phyloP scores from a whole-genome alignment of 2,329 filamentous ascomycete genomes.

The Daldinia sp. region DNA sequence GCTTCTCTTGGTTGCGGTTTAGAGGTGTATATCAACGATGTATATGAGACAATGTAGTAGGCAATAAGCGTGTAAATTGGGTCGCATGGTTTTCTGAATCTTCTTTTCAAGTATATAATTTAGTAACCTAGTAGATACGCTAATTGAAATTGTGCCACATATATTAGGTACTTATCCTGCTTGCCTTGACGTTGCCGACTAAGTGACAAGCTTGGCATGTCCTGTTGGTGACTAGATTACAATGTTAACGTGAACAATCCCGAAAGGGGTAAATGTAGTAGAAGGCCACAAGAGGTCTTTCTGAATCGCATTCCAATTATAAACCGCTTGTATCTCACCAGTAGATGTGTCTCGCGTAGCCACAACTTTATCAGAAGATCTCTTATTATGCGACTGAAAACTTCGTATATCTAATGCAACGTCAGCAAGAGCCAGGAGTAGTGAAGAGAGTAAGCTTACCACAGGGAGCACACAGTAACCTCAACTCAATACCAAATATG shows the following conservation, averaged over 20 bases:
- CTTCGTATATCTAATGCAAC: neutral
- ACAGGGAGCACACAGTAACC: neutral
- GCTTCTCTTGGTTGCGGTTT: neutral
- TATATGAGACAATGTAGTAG: neutral
- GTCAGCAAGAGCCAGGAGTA: neutral
- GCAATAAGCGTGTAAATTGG: neutral
- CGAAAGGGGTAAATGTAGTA: neutral
- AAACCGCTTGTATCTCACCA: neutral
- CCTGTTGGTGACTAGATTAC: constrained; percentile 2
- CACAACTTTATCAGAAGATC: neutral
- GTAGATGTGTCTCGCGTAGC: neutral
- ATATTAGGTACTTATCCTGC: neutral
- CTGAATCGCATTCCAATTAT: neutral
- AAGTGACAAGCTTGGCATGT: neutral
- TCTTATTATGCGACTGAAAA: neutral
- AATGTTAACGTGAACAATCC: constrained; percentile 4
- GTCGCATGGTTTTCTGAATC: neutral
- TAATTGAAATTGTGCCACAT: neutral
- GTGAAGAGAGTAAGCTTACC: constrained; percentile 8
- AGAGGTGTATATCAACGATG: neutral
- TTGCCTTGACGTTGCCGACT: neutral
- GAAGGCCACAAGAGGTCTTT: neutral
- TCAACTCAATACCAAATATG: neutral
- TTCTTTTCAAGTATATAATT: constrained; percentile 24
- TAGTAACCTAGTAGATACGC: neutral